phyloP scores from a whole-genome alignment of 2,329 filamentous ascomycete species.

The Elsinoe arachidis region DNA sequence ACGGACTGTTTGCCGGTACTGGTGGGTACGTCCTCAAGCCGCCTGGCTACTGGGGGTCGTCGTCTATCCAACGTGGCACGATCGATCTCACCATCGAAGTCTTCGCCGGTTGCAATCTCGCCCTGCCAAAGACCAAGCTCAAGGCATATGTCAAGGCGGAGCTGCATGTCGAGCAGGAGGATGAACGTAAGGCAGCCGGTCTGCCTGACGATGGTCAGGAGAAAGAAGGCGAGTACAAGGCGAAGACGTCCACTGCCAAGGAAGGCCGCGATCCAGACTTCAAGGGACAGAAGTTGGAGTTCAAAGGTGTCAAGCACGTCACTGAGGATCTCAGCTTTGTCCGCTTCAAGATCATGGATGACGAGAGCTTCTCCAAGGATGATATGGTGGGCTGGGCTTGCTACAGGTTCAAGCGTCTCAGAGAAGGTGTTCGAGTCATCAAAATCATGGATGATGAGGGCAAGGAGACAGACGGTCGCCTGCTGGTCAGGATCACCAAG shows the following conservation, averaged over 20 bases:
- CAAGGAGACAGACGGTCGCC: conserved; percentile 53
- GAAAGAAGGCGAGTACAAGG: conserved; percentile 45
- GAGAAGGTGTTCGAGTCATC: conserved; percentile 67
- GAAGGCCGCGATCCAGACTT: conserved; percentile 38
- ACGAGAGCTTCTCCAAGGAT: conserved; percentile 65
- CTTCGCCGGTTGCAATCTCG: conserved; percentile 65
- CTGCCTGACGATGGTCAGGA: conserved; percentile 41
- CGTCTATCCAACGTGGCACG: conserved; percentile 21
- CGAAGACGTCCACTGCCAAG: conserved; percentile 37
- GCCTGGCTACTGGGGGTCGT: conserved; percentile 51
- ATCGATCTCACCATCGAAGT: conserved; percentile 64
- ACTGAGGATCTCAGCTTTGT: conserved; percentile 41
- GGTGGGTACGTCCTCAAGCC: conserved; percentile 83
- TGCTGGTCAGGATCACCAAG: conserved; percentile 69
- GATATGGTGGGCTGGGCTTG: conserved; percentile 81
- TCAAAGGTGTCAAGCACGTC: conserved; percentile 35
- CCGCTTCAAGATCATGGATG: conserved; percentile 79
- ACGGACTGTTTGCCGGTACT: conserved; percentile 78
- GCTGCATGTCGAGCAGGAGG: conserved; percentile 66
- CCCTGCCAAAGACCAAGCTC: conserved; percentile 51
- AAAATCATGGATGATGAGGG: conserved; percentile 65
- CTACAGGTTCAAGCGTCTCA: conserved; percentile 71
- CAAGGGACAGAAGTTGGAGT: conserved; percentile 35
- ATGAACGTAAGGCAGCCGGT: conserved; percentile 36
- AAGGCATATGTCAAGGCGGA: conserved; percentile 71